Base-by-base conservation (phyloP, 805 yeast genomes). In the Sugiyamaella boreocaroliniensis region DNA sequence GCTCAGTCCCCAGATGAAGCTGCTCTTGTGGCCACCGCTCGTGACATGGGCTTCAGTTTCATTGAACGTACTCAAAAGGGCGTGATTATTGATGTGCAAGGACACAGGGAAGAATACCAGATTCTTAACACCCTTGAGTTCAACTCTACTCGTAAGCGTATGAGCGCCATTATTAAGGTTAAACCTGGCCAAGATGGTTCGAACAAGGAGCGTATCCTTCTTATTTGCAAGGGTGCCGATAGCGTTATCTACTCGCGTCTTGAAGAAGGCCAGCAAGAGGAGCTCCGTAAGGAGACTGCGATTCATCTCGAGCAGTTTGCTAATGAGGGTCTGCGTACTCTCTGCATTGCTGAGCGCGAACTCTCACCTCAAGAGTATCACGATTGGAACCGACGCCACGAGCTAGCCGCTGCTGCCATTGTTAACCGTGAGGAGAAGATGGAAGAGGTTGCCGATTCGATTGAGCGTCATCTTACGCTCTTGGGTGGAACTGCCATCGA, bases 1-100 rank as follows among this genome's bases (percentile, higher is more conserved):
- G 95, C 95, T 0, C 93, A 86, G 65, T 83, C 89, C 4, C 95
- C 95, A 0, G 95, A 86, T 69, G 95, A 87, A 65, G 83, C 86
- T 32, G 93, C 95, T 0, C 74, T 86, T 51, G 95, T 86, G 12
- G 75, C 86, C 1, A 85, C 82, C 22, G 93, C 93, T 0, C 73
- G 89, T 51, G 93, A 86, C 65, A 62, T 85, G 53, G 95, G 95
- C 12, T 76, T 84, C 58, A 81, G 79, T 0, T 81, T 85, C 64
- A 67, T 75, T 43, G 86, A 77, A 34, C 72, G 85, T 50, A 73
- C 76, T 14, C 76, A 85, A 61, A 73, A 74, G 41, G 75, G 79
- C 1, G 71, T 83, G 32, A 62, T 76, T 9, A 51, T 75, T 16
- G 66, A 71, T 50, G 68, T 70, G 12, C 79, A 79, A 55, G 86